phyloP scores from a whole-genome alignment of 768 basidiomycete genomes.

The Cystobasidiopsis lactophilus region DNA sequence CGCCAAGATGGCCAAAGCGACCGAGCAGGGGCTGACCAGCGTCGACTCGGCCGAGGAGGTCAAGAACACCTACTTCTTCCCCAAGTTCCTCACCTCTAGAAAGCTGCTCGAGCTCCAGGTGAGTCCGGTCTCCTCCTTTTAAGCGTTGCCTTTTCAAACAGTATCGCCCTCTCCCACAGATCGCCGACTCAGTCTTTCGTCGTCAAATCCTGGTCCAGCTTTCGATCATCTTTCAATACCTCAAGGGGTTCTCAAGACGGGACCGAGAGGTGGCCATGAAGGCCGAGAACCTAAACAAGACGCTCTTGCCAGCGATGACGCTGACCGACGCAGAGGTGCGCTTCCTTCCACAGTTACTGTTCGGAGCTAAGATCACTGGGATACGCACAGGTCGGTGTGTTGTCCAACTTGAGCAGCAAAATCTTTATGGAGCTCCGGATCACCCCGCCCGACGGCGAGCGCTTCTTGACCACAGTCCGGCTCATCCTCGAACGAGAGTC shows the following conservation, averaged over 20 bases:
- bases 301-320: constrained; percentile 2
- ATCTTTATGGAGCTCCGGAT: constrained; percentile 27
- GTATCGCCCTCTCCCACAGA: constrained; percentile 28
- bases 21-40: background rate
- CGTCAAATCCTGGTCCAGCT: constrained; percentile 68
- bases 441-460: constrained; percentile 54
- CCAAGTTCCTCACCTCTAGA: constrained; percentile 74
- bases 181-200: constrained; percentile 79
- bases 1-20: constrained; percentile 1
- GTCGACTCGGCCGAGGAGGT: constrained; percentile 19
- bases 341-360: background rate
- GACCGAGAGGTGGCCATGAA: constrained; percentile 38
- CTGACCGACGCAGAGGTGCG: constrained; percentile 26
- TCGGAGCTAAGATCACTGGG: background rate
- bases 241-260: constrained; percentile 48
- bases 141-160: constrained; percentile 1
- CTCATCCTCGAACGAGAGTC: constrained; percentile 58
- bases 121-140: constrained; percentile 12
- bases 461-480: constrained; percentile 50
- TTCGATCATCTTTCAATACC: constrained; percentile 24
- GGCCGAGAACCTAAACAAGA: constrained; percentile 20
- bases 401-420: constrained; percentile 42
- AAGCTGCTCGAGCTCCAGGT: constrained; percentile 76
- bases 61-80: constrained; percentile 62
- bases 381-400: constrained; percentile 22